Evolutionary conservation across 106 monocot genomes (phyloP), one percentile per base, ranked within the genome.

Genomic region (Alisma plantagoaquatica): DNA sequence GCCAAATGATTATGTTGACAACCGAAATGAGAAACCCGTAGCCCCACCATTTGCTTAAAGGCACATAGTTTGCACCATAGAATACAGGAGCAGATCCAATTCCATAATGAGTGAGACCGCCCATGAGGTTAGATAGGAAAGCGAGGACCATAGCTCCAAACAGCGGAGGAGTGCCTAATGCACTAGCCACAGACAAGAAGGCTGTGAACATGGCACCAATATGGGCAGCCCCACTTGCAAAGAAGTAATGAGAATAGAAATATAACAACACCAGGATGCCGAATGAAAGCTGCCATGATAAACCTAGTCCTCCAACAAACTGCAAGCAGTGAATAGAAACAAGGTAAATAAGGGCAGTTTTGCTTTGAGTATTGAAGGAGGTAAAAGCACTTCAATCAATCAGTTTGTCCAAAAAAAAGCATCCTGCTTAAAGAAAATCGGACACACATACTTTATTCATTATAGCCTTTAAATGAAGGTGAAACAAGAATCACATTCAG

Each of bases 201-300:
- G 98, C 98, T 0, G 98, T 86, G 71, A 98, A 98, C 98, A 98
- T 98, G 3, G 98, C 98, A 27, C 98, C 98, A 3, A 98, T 98
- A 58, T 98, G 98, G 12, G 98, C 98, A 9, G 98, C 98, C 1
- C 98, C 98, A 50, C 98, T 98, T 23, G 98, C 98, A 33, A 98
- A 98, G 74, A 98, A 98, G 51, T 98, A 98, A 44, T 98, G 98
- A 6, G 98, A 98, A 35, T 98, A 98, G 76, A 98, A 98, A 79
- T 98, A 98, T 45, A 98, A 73, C 23, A 98, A 76, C 0, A 85
- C 78, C 49, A 98, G 45, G 65, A 98, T 86, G 54, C 90, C 85
- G 9, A 98, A 98, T 23, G 98, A 98, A 38, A 77, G 66, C 54
- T 98, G 98, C 98, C 98, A 98, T 28, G 98, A 90, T 10, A 98